Evolutionary conservation across 495 filamentous ascomycete species (phyloP).

Genomic region (Hypoxylon crocopeplum): DNA sequence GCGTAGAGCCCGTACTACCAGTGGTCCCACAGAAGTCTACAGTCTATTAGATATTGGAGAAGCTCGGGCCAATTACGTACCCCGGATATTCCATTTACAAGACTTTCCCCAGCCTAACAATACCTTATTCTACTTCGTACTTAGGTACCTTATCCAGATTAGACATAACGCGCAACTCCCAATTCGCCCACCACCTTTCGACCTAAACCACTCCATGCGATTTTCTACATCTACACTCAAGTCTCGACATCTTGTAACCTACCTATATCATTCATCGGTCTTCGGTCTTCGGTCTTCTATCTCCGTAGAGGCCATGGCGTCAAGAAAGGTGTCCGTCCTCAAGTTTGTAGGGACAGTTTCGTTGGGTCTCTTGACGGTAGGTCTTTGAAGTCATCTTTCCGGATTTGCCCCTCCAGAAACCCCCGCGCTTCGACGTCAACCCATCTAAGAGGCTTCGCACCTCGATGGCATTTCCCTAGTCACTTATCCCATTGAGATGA

Average conservation of each 20-base stretch:
- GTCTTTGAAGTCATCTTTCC: constrained; percentile 35
- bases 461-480: not conserved
- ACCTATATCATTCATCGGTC: not conserved
- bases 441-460: not conserved
- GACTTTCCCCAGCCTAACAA: not conserved
- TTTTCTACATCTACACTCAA: not conserved
- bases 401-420: constrained; percentile 29
- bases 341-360: constrained; percentile 92
- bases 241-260: constrained; percentile 3
- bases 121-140: too few relatives aligned
- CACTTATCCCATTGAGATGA: not conserved
- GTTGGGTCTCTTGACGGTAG: constrained; percentile 84
- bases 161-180: too few relatives aligned
- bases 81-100: constrained; percentile 20
- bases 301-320: constrained; percentile 63
- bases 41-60: too few relatives aligned
- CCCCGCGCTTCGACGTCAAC: constrained; percentile 27
- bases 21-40: not conserved
- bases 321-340: constrained; percentile 70
- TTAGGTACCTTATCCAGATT: too few relatives aligned
- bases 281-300: constrained; percentile 6
- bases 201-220: constrained; percentile 11
- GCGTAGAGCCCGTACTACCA: too few relatives aligned
- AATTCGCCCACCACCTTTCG: not conserved
- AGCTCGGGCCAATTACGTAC: constrained; percentile 35